Evolutionary conservation across 768 basidiomycete genomes (phyloP).

Genomic region (Calvatia gigantea): DNA sequence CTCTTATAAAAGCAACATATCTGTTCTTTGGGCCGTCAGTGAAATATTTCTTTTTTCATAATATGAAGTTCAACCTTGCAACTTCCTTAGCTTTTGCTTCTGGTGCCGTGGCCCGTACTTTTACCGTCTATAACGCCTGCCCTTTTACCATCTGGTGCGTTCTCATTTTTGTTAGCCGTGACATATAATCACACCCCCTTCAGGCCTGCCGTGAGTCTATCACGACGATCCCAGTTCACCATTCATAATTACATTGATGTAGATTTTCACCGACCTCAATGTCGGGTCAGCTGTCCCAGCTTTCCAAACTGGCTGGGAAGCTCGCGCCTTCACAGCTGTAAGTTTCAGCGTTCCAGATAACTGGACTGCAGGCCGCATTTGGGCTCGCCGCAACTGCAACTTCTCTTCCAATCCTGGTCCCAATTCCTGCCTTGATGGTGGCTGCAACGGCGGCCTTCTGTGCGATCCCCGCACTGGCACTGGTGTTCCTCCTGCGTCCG

Average conservation of each 20-base stretch:
- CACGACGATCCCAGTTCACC: background rate
- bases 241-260: slow-evolving; percentile 20
- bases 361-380: slow-evolving; percentile 62
- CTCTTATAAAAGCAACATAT: background rate
- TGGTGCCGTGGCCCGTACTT: slow-evolving; percentile 5
- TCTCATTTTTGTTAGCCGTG: background rate
- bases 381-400: slow-evolving; percentile 56
- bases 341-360: slow-evolving; percentile 54
- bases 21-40: background rate
- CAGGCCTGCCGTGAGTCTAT: slow-evolving; percentile 32
- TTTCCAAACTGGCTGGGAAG: slow-evolving; percentile 42
- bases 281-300: slow-evolving; percentile 37
- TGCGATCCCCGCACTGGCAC: slow-evolving; percentile 48
- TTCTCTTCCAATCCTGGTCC: slow-evolving; percentile 46
- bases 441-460: slow-evolving; percentile 59
- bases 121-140: slow-evolving; percentile 52
- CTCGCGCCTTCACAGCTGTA: slow-evolving; percentile 31
- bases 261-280: slow-evolving; percentile 59
- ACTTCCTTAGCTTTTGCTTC: slow-evolving; percentile 10
- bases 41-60: background rate
- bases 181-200: background rate
- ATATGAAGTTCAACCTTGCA: slow-evolving; percentile 9
- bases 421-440: slow-evolving; percentile 55
- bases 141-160: slow-evolving; percentile 64
- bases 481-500: slow-evolving; percentile 61